These are phyloP conservation scores for Tuber melanosporum DNA, from an alignment of 495 filamentous ascomycete species.

Conservation along the genomic window DNA sequence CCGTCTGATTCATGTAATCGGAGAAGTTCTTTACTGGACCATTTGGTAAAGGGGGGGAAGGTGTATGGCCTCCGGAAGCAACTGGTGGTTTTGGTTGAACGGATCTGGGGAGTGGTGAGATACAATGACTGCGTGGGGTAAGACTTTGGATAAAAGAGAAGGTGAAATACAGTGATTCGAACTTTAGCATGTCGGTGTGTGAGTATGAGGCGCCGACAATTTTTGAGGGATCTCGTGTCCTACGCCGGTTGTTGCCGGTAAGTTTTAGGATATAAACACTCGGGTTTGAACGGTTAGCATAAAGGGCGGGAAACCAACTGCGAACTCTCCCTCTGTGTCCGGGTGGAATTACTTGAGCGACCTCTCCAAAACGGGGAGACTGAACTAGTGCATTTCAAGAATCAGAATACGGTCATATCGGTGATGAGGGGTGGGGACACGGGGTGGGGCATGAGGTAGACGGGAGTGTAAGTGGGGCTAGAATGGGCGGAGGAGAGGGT, in stretches of 20 bases:
- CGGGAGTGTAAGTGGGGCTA: background rate
- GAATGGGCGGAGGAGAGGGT: background rate
- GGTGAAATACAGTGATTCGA: constrained; percentile 58
- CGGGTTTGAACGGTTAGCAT: background rate
- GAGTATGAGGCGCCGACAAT: constrained; percentile 96
- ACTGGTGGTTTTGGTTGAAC: constrained; percentile 56
- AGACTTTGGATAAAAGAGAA: constrained; percentile 17
- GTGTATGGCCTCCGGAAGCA: constrained; percentile 18
- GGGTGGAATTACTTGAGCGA: constrained; percentile 45
- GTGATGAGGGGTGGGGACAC: background rate
- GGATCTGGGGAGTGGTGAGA: constrained; percentile 52
- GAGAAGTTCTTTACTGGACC: constrained; percentile 54
- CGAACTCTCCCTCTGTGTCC: constrained; percentile 42
- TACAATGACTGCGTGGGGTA: constrained; percentile 32
- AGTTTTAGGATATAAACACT: background rate
- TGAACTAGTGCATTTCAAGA: constrained; percentile 52
- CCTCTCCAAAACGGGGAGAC: constrained; percentile 87
- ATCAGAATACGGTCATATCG: constrained; percentile 24
- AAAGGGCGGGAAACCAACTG: constrained; percentile 24
- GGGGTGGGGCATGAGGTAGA: background rate
- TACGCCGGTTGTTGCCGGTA: constrained; percentile 33
- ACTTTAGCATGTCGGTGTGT: constrained; percentile 87
- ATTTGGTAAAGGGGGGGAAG: constrained; percentile 30
- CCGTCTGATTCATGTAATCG: constrained; percentile 65
- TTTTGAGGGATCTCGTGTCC: constrained; percentile 59